Evolutionary conservation across 805 yeast genomes (phyloP), one percentile per base, ranked within the genome.

Genomic region (Saturnispora serradocipensis): DNA sequence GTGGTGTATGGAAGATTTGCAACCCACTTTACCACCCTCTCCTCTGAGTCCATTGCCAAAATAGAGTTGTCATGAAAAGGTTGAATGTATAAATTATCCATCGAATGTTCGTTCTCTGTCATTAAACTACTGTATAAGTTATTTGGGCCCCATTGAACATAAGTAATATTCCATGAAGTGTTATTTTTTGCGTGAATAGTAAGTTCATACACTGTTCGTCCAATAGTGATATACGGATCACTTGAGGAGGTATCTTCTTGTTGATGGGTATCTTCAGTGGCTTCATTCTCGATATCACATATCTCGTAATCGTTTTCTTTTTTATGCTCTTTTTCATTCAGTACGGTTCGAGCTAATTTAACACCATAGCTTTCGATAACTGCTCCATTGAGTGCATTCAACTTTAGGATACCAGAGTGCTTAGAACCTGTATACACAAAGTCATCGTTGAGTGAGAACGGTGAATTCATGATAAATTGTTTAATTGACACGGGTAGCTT

Each of bases 61-160:
- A 91, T 66, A 0, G 95, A 79, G 52, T 77, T 81, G 63, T 88
- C 95, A 61, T 85, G 87, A 61, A 88, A 81, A 1, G 97, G 95
- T 5, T 91, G 82, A 55, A 91, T 80, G 57, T 85, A 86, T 3
- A 88, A 69, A 35, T 82, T 81, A 66, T 90, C 98, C 16, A 74
- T 64, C 3, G 95, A 81, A 22, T 73, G 71, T 46, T 69, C 69
- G 54, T 78, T 76, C 56, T 80, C 81, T 36, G 61, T 59, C 2
- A 71, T 72, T 42, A 80, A 65, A 53, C 71, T 75, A 13, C 64
- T 70, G 65, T 91, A 96, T 49, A 89, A 71, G 57, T 87, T 82
- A 65, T 91, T 91, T 44, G 96, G 95, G 9, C 93, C 95, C 97
- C 97, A 93, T 36, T 84, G 76, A 1, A 95, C 75, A 62, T 85